Conservation (phyloP, 768 basidiomycete genomes). For the Suillus subalutaceus region DNA sequence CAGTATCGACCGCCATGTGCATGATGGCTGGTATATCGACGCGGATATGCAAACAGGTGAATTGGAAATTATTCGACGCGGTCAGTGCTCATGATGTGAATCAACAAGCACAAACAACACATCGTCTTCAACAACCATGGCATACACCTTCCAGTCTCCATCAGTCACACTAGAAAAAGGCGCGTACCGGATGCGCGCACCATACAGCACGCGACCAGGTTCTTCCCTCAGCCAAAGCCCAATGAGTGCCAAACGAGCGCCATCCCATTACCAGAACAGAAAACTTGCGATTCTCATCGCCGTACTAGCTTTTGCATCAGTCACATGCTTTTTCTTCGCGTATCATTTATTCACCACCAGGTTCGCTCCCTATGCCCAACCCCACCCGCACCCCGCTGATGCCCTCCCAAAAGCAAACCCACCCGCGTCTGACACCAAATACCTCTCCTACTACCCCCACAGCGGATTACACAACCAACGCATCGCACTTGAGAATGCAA, state of each 20-base stretch:
- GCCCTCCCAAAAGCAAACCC: constrained; percentile 32
- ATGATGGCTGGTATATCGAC: too few species aligned
- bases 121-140: not conserved
- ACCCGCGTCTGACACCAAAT: constrained; percentile 46
- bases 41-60: too few species aligned
- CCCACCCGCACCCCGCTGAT: constrained; percentile 29
- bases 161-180: constrained; percentile 70
- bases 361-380: constrained; percentile 34
- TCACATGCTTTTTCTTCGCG: constrained; percentile 58
- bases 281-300: constrained; percentile 47
- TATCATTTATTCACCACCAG: constrained; percentile 69
- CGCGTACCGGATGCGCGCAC: constrained; percentile 59
- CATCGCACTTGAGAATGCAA: constrained; percentile 84
- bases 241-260: constrained; percentile 12
- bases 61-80: too few species aligned
- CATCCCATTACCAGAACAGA: constrained; percentile 24
- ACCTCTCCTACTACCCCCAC: constrained; percentile 81
- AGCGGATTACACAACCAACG: constrained; percentile 88
- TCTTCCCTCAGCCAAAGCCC: constrained; percentile 23
- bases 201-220: constrained; percentile 32
- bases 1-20: too few species aligned
- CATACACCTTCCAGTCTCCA: constrained; percentile 48
- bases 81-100: too few species aligned
- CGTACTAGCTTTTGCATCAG: constrained; percentile 48
- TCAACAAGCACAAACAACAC: too few species aligned